Base-by-base conservation (phyloP, 148 eudicot genomes). In the Arbutus unedo region DNA sequence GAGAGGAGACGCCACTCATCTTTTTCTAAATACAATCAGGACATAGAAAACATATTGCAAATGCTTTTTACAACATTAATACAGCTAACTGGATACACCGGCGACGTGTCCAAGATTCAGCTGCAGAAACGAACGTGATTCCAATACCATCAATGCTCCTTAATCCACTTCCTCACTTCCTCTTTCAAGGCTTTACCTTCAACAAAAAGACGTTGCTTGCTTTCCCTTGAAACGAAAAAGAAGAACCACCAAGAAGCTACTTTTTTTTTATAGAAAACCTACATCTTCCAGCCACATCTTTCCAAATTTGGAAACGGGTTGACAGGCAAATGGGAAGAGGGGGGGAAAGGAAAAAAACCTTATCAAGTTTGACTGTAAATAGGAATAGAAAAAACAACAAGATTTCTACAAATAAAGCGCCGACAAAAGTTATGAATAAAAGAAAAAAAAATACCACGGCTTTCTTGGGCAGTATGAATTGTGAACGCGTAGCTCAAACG, bases 401-500 rank as follows among this genome's bases (percentile, higher is more conserved):
- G 43, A 19, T 48, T 50, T 66, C 57, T 70, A 51, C 9, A 25
- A 2, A n/a, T 23, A 51, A 51, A 74, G 41, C 55, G 47, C 5
- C 48, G 31, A 74, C 38, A 8, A n/a, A 72, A 45, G 76, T 49
- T 31, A 11, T 41, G 0, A 4, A 67, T 49, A 53, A 43, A 47
- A n/a, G 54, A 38, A 76, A 47, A 76, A 72, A 14, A 79, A 19
- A 4, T 78, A 74, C 73, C 79, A 45, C 68, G 49, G 47, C 49
- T 54, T 71, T 43, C 45, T 38, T 48, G 59, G 50, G 45, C 5
- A 43, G 25, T 8, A 67, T 23, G 47, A 54, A 45, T 5, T 6
- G 41, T 15, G 19, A 5, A 38, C 6, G 16, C 53, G 11, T 7
- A 31, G 74, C 48, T 70, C 10, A 51, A 14, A 21, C 56, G 8